A percentile compares a stretch with the other conserved stretches of the same genome.
Evolutionary conservation across 495 filamentous ascomycete genomes (phyloP).

Genomic region (Trichoderma virens): DNA sequence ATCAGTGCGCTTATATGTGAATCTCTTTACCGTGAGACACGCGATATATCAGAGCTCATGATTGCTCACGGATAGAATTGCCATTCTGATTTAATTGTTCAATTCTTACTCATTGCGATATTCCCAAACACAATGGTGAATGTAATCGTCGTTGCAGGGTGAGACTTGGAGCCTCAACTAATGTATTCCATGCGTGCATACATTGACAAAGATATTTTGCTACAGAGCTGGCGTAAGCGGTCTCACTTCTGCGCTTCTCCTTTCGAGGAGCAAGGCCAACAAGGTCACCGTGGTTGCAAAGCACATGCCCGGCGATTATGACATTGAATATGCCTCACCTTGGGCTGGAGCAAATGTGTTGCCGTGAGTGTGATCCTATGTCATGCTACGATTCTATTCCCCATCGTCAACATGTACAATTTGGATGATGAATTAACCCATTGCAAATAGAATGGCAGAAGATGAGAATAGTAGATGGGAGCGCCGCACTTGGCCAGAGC

Average conservation of each 20-base stretch:
- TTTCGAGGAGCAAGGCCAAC: slow-evolving; percentile 63
- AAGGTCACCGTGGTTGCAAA: slow-evolving; percentile 77
- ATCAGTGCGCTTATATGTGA: neutral
- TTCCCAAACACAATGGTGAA: neutral
- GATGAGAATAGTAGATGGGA: slow-evolving; percentile 49
- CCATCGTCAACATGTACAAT: no score
- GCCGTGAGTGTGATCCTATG: no score
- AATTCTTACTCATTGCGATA: neutral
- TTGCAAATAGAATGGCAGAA: slow-evolving; percentile 26
- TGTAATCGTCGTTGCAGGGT: neutral
- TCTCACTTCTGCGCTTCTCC: slow-evolving; percentile 79
- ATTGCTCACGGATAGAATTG: neutral
- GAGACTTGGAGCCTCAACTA: neutral
- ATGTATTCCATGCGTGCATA: neutral
- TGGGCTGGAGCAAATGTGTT: slow-evolving; percentile 93
- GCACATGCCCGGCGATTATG: slow-evolving; percentile 98
- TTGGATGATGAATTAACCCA: no score
- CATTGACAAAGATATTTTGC: neutral
- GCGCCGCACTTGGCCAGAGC: slow-evolving; percentile 56
- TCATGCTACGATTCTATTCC: no score
- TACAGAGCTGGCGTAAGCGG: slow-evolving; percentile 82
- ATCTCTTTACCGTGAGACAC: neutral
- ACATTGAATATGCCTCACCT: slow-evolving; percentile 91
- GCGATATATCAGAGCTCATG: neutral
- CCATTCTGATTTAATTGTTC: no score